phyloP scores from a whole-genome alignment of 2,329 filamentous ascomycete genomes.

The Ascochyta pisi region DNA sequence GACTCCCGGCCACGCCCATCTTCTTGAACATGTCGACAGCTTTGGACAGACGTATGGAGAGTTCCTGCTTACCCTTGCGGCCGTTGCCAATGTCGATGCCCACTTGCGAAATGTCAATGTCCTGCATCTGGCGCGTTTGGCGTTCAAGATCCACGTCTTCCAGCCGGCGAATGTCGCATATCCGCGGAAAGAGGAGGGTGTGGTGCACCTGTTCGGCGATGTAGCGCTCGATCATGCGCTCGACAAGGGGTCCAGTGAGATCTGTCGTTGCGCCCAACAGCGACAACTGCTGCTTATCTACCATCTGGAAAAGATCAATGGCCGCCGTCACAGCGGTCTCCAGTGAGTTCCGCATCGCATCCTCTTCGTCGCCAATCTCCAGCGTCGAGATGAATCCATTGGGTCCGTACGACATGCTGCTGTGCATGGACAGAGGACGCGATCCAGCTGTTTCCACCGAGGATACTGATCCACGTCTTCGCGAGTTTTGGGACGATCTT shows the following conservation, averaged over 20 bases:
- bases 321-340: constrained; percentile 92
- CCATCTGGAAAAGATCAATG: constrained; percentile 93
- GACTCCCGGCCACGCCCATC: constrained; percentile 76
- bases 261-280: constrained; percentile 91
- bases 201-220: constrained; percentile 92
- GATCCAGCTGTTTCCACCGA: constrained; percentile 41
- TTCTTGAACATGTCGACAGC: constrained; percentile 91
- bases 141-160: constrained; percentile 89
- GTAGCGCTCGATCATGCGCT: constrained; percentile 93
- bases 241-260: constrained; percentile 87
- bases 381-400: constrained; percentile 49
- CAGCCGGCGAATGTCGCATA: constrained; percentile 77
- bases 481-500: constrained; percentile 42
- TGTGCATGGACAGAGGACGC: constrained; percentile 45
- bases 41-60: constrained; percentile 75
- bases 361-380: constrained; percentile 88
- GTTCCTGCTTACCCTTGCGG: constrained; percentile 77
- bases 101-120: constrained; percentile 92
- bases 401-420: constrained; percentile 44
- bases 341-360: constrained; percentile 83
- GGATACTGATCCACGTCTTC: constrained; percentile 45
- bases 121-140: constrained; percentile 91
- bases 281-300: constrained; percentile 94
- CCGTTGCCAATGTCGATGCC: constrained; percentile 86
- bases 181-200: constrained; percentile 78